Conservation (phyloP, 2,329 filamentous ascomycete species). For the Cytospora piceae region DNA sequence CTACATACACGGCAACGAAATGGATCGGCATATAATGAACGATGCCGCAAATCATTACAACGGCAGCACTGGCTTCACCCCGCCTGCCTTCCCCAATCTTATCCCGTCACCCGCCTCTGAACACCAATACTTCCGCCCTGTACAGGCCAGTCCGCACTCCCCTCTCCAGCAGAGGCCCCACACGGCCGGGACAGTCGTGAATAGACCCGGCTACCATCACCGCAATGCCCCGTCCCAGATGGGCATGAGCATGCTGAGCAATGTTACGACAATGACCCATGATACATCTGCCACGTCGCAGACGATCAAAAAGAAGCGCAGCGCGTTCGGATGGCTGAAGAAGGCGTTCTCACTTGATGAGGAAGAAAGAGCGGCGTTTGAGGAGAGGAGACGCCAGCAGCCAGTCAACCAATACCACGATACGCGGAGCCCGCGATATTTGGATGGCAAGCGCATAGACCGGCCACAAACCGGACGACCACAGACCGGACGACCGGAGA, state of each 20-base stretch:
- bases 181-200: conserved; percentile 50
- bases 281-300: conserved; percentile 46
- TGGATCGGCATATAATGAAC: conserved; percentile 46
- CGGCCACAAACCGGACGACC: conserved; percentile 7
- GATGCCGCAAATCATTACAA: conserved; percentile 34
- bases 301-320: conserved; percentile 66
- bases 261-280: conserved; percentile 52
- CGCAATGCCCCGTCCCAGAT: conserved; percentile 57
- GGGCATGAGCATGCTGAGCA: conserved; percentile 63
- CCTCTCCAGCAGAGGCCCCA: conserved; percentile 64
- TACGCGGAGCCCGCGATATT: conserved; percentile 53
- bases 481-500: conserved; percentile 7
- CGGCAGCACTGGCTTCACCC: conserved; percentile 40
- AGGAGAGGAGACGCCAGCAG: conserved; percentile 55
- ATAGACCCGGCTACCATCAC: conserved; percentile 44
- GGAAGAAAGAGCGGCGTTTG: conserved; percentile 63
- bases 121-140: conserved; percentile 63
- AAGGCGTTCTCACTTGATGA: conserved; percentile 69
- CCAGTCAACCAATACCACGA: conserved; percentile 54
- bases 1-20: conserved; percentile 53
- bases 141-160: conserved; percentile 65
- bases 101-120: conserved; percentile 57
- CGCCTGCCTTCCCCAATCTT: conserved; percentile 43
- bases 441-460: conserved; percentile 57
- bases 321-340: conserved; percentile 70